A percentile compares a stretch with the other conserved stretches of the same genome.
phyloP scores from a whole-genome alignment of 768 basidiomycete genomes.

The Dacryopinax spathularia region DNA sequence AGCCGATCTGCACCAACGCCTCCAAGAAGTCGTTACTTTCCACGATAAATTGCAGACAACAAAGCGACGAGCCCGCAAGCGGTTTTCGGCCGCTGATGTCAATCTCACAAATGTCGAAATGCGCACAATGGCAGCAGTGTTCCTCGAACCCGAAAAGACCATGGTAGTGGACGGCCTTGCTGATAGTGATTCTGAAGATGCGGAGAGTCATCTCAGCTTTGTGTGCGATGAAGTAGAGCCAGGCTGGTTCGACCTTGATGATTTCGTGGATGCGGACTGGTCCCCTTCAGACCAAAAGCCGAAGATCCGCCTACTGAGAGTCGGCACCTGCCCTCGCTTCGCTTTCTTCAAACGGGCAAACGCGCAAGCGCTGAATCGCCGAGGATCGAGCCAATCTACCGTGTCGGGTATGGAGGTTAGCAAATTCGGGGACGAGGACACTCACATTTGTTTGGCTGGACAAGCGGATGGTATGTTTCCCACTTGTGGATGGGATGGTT shows the following conservation, averaged over 20 bases:
- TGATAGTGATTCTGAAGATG: slow-evolving; percentile 18
- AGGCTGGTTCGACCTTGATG: slow-evolving; percentile 62
- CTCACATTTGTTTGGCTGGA: slow-evolving; percentile 69
- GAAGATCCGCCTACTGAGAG: slow-evolving; percentile 50
- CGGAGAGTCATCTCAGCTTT: slow-evolving; percentile 29
- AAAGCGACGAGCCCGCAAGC: slow-evolving; percentile 55
- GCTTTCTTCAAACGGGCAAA: slow-evolving; percentile 48
- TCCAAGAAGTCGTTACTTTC: slow-evolving; percentile 55
- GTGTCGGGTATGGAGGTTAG: slow-evolving; percentile 17
- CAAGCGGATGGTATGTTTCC: slow-evolving; percentile 48
- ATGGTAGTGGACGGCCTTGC: slow-evolving; percentile 34
- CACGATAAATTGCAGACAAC: slow-evolving; percentile 14
- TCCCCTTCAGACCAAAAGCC: slow-evolving; percentile 37
- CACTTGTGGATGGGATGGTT: background rate
- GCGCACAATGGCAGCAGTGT: slow-evolving; percentile 63
- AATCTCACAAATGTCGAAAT: slow-evolving; percentile 62
- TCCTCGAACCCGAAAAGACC: slow-evolving; percentile 56
- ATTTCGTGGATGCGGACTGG: slow-evolving; percentile 72
- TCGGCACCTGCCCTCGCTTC: slow-evolving; percentile 68
- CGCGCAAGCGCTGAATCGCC: background rate
- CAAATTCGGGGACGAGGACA: slow-evolving; percentile 77
- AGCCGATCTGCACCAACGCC: slow-evolving; percentile 84
- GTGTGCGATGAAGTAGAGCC: slow-evolving; percentile 10
- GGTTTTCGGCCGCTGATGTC: slow-evolving; percentile 79
- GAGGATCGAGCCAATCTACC: slow-evolving; percentile 3